A percentile compares a stretch with the other conserved stretches of the same genome.
phyloP scores from a whole-genome alignment of 140 eudicot species.

The Oenanthe javanica region DNA sequence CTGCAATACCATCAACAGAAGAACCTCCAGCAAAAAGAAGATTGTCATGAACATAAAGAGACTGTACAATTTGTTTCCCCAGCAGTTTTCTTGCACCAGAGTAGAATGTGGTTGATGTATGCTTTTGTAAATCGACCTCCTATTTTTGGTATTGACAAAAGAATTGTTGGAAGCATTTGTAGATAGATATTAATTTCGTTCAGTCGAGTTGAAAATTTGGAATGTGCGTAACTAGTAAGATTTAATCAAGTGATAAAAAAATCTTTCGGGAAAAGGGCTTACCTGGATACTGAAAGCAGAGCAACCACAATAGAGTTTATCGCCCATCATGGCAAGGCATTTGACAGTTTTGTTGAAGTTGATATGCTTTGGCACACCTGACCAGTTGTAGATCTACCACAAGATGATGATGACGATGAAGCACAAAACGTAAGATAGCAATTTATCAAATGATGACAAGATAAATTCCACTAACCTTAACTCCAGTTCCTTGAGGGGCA shows the following conservation, averaged over 20 bases:
- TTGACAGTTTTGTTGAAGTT: slow-evolving; percentile 66
- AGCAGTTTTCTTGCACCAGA: slow-evolving; percentile 58
- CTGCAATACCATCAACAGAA: slow-evolving; percentile 63
- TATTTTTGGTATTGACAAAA: slow-evolving; percentile 12
- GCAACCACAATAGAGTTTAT: slow-evolving; percentile 75
- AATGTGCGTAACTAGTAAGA: neutral
- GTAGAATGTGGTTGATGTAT: slow-evolving; percentile 47
- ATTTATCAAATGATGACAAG: neutral
- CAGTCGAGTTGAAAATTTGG: neutral
- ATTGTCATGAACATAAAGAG: slow-evolving; percentile 41
- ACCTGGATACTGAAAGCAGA: slow-evolving; percentile 62
- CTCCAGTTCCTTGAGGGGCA: slow-evolving; percentile 66
- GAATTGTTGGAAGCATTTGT: neutral
- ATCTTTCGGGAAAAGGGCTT: neutral
- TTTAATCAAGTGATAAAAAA: neutral
- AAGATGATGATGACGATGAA: slow-evolving; percentile 1
- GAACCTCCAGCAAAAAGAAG: slow-evolving; percentile 60
- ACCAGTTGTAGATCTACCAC: slow-evolving; percentile 59
- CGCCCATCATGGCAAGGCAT: slow-evolving; percentile 46
- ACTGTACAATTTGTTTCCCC: slow-evolving; percentile 65
- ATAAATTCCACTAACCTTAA: slow-evolving; percentile 41
- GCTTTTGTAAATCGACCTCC: slow-evolving; percentile 61
- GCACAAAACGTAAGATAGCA: neutral
- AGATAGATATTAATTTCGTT: neutral
- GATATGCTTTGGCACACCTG: slow-evolving; percentile 56